These are phyloP conservation scores for Boletus mariae DNA, from an alignment of 1,284 basidiomycete species.

Conservation along the genomic window DNA sequence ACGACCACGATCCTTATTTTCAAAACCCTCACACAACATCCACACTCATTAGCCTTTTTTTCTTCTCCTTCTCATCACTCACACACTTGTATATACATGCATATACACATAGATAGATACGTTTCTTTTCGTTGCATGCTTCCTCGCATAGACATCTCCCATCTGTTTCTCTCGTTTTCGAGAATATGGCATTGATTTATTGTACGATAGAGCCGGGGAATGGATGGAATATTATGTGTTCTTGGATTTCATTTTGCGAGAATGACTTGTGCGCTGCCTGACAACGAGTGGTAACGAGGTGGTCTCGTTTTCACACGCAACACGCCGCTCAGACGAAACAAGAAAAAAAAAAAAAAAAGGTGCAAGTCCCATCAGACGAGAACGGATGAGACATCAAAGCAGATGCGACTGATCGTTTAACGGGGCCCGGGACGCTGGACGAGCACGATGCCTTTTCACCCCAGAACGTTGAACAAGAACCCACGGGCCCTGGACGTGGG, in stretches of 20 bases:
- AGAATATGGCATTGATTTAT: conserved; percentile 36
- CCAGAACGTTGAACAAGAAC: background rate
- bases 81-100: conserved; percentile 38
- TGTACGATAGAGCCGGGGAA: conserved; percentile 33
- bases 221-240: conserved; percentile 35
- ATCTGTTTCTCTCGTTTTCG: conserved; percentile 11
- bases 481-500: too few species aligned
- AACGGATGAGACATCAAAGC: background rate
- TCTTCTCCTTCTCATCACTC: conserved; percentile 19
- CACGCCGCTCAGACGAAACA: background rate
- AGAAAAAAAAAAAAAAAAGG: background rate
- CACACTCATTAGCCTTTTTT: conserved; percentile 25
- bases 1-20: conserved; percentile 24
- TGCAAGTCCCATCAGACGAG: too few species aligned
- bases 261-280: conserved; percentile 10
- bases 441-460: background rate
- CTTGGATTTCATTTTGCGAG: conserved; percentile 19
- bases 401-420: background rate
- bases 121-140: conserved; percentile 25
- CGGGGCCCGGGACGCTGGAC: background rate
- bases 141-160: conserved; percentile 24
- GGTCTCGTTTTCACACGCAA: background rate
- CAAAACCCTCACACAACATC: conserved; percentile 13
- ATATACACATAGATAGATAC: conserved; percentile 38
- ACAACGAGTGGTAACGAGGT: conserved; percentile 19